Conservation (phyloP, 805 yeast species). For the Aciculoconidium aculeatum region DNA sequence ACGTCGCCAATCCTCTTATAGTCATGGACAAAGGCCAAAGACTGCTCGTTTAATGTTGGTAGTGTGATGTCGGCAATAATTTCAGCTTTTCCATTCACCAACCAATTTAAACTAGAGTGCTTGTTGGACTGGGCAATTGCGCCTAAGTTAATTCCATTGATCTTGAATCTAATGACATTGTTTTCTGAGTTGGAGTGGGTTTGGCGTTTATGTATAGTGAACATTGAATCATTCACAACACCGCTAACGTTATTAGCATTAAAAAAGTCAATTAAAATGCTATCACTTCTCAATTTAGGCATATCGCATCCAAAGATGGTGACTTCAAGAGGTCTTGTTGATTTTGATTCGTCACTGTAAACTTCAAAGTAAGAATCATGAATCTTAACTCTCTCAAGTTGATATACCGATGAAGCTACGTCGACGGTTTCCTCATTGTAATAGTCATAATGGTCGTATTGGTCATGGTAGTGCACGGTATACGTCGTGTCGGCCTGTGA, state of each 20-base stretch:
- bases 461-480: too few relatives aligned
- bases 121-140: conserved; percentile 22
- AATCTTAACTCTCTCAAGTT: conserved; percentile 37
- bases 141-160: conserved; percentile 38
- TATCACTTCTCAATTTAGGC: conserved; percentile 51
- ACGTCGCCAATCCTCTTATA: conserved; percentile 21
- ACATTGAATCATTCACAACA: conserved; percentile 66
- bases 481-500: background rate
- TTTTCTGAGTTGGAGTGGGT: conserved; percentile 22
- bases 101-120: conserved; percentile 59
- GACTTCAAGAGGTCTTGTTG: conserved; percentile 35
- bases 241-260: conserved; percentile 70
- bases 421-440: too few relatives aligned
- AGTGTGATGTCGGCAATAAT: conserved; percentile 67
- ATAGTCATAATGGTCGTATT: too few relatives aligned
- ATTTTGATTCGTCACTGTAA: conserved; percentile 17
- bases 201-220: conserved; percentile 73
- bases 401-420: conserved; percentile 21
- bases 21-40: conserved; percentile 10
- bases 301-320: conserved; percentile 62
- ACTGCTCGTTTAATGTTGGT: conserved; percentile 42
- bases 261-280: conserved; percentile 60
- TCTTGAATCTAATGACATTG: conserved; percentile 32
- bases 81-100: conserved; percentile 65
- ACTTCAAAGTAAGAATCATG: conserved; percentile 46